Evolutionary conservation across 2,329 filamentous ascomycete genomes (phyloP).

Genomic region (Botrytis cinerea): DNA sequence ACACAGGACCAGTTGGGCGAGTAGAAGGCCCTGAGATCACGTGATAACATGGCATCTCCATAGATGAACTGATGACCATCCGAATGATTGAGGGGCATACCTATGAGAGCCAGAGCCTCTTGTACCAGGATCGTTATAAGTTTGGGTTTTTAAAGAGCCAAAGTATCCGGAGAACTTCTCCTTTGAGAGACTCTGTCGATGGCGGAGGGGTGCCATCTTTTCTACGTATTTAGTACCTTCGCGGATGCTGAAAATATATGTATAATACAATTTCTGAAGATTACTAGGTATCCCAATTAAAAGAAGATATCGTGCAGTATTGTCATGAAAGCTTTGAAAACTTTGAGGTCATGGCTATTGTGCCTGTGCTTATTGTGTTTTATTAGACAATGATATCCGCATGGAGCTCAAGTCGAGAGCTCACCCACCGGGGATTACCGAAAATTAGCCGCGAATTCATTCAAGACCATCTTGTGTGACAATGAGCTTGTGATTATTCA

Average conservation of each 20-base stretch:
- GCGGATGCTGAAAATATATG: neutral
- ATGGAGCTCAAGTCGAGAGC: neutral
- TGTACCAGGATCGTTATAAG: constrained; percentile 63
- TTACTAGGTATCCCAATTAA: neutral
- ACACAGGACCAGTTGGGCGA: neutral
- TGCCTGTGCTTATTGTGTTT: neutral
- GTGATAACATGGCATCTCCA: neutral
- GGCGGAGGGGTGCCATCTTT: constrained; percentile 40
- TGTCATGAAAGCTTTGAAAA: constrained; percentile 3
- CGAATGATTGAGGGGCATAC: constrained; percentile 46
- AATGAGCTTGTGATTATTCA: neutral
- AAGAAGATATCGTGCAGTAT: neutral
- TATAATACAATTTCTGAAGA: neutral
- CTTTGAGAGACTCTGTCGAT: constrained; percentile 63
- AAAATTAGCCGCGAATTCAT: constrained; percentile 1
- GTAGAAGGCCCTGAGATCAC: neutral
- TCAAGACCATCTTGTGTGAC: constrained; percentile 5
- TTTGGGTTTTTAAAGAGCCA: constrained; percentile 66
- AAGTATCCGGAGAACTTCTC: constrained; percentile 70
- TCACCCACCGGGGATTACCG: constrained; percentile 4
- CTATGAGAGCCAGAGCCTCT: constrained; percentile 57
- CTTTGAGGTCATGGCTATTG: neutral
- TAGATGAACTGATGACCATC: neutral
- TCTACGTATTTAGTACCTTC: neutral
- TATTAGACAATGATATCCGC: neutral